phyloP scores from a whole-genome alignment of 2,329 filamentous ascomycete species.

The Neonectria punicea region DNA sequence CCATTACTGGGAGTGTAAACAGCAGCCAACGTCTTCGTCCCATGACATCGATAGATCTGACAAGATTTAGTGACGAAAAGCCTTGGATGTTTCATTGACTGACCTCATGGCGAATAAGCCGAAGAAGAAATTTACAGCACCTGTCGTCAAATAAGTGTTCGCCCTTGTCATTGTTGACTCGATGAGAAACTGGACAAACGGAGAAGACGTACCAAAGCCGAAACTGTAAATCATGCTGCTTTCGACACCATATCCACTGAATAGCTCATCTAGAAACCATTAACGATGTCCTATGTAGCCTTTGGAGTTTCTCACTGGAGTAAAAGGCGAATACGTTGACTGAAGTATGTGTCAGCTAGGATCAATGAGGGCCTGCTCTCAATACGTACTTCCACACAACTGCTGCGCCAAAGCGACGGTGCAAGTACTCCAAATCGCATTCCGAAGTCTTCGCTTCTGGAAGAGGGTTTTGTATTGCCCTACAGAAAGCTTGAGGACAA shows the following conservation, averaged over 20 bases:
- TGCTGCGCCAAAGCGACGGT: slow-evolving; percentile 43
- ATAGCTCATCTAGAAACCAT: neutral
- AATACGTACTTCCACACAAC: slow-evolving; percentile 39
- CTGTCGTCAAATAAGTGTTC: slow-evolving; percentile 12
- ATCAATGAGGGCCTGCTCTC: no score
- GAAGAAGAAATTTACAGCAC: slow-evolving; percentile 55
- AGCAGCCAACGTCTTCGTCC: slow-evolving; percentile 54
- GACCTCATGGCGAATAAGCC: slow-evolving; percentile 49
- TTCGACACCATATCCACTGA: neutral
- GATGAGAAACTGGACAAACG: no score
- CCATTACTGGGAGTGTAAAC: slow-evolving; percentile 55
- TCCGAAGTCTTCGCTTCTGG: slow-evolving; percentile 20
- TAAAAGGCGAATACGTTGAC: slow-evolving; percentile 56
- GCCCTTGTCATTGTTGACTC: no score
- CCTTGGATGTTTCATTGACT: slow-evolving; percentile 29
- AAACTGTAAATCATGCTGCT: neutral
- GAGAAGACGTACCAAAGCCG: neutral
- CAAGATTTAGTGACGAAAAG: neutral
- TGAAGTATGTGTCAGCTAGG: slow-evolving; percentile 12
- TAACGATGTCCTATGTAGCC: neutral
- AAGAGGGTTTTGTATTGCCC: slow-evolving; percentile 33
- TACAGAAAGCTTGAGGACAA: slow-evolving; percentile 19
- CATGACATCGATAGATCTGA: slow-evolving; percentile 44
- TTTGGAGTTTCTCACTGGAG: slow-evolving; percentile 44
- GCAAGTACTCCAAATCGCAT: slow-evolving; percentile 41